Percentiles rank a stretch among this genome's conserved stretches.
phyloP scores from a whole-genome alignment of 2,329 filamentous ascomycete species.

The Microcera coccophila region DNA sequence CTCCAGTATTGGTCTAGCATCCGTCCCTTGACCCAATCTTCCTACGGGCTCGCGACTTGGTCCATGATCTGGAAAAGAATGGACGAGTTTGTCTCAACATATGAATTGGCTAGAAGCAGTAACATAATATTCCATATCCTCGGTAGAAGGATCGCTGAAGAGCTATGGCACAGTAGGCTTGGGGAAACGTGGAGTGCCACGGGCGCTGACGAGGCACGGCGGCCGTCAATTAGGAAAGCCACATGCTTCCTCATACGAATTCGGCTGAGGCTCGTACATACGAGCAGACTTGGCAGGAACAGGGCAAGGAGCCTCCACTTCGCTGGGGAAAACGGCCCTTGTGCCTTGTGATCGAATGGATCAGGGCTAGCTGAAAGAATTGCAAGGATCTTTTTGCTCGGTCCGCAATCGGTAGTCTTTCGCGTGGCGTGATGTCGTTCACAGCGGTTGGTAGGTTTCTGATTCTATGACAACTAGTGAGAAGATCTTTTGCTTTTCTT shows the following conservation, averaged over 20 bases:
- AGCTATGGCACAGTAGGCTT: too few species aligned
- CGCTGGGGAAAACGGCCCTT: neutral
- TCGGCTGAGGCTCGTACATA: neutral
- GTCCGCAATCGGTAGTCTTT: neutral
- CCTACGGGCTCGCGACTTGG: too few species aligned
- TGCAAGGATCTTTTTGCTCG: neutral
- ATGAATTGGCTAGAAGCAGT: too few species aligned
- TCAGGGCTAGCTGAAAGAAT: neutral
- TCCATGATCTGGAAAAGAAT: too few species aligned
- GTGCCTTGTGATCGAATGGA: neutral
- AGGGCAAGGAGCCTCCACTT: neutral
- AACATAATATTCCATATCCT: too few species aligned
- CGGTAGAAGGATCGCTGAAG: too few species aligned
- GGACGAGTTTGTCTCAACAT: too few species aligned
- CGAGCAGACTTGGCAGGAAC: neutral
- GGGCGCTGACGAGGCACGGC: neutral
- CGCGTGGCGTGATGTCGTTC: neutral
- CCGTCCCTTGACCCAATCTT: too few species aligned
- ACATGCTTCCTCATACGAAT: neutral
- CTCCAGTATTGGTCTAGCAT: too few species aligned
- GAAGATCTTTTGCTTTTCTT: neutral
- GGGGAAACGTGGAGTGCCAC: too few species aligned
- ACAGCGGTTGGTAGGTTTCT: neutral
- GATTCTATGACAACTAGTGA: too few species aligned
- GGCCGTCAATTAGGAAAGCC: neutral